Conservation (phyloP, 371 early-diverging fungal genomes). For the Syncephalastrum monosporum region DNA sequence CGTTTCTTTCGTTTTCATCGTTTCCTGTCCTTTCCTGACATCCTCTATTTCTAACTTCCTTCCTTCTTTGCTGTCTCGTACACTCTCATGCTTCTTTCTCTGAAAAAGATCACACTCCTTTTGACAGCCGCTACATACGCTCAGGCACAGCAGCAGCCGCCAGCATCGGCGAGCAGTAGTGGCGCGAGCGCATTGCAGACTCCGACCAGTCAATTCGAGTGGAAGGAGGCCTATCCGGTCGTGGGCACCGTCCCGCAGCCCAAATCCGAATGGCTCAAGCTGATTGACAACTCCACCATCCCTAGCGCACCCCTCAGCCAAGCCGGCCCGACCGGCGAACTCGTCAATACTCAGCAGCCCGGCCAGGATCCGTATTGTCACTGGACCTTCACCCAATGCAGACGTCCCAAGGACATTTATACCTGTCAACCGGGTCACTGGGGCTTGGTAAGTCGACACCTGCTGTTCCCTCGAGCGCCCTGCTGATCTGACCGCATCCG, state of each 20-base stretch:
- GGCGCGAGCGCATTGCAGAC: conserved; percentile 3
- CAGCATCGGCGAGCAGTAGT: too few species aligned
- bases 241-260: conserved; percentile 17
- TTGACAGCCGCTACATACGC: not conserved
- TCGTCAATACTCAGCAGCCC: conserved; percentile 3
- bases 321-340: conserved; percentile 2
- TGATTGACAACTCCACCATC: conserved; percentile 11
- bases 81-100: not conserved
- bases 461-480: too few species aligned
- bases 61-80: not conserved
- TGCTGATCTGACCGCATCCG: not conserved
- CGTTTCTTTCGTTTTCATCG: not conserved
- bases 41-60: not conserved
- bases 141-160: not conserved
- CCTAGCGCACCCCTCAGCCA: conserved; percentile 16
- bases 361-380: conserved; percentile 46
- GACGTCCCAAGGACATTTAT: conserved; percentile 45
- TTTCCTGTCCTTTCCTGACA: not conserved
- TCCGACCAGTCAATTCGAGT: conserved; percentile 17
- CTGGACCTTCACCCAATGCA: conserved; percentile 57
- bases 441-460: conserved; percentile 36
- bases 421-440: conserved; percentile 54
- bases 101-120: not conserved
- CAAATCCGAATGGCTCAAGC: conserved; percentile 18
- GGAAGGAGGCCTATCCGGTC: conserved; percentile 20